Evolutionary conservation across 164 flowering plant species (phyloP), one percentile per base, ranked within the genome.

Genomic region (Stephania cephalantha): DNA sequence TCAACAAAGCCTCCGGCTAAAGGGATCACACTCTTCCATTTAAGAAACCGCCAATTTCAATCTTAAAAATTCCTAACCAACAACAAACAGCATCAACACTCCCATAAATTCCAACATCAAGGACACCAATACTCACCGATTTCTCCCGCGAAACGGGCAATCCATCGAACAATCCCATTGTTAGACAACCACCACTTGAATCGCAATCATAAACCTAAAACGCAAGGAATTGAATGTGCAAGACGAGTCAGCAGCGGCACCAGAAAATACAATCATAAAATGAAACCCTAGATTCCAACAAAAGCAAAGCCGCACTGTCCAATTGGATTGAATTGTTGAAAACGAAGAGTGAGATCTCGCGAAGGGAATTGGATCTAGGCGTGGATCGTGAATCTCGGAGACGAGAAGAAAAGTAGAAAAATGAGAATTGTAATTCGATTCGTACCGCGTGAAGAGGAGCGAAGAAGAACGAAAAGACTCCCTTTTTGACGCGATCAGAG

Each of bases 91-190:
- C 48, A 45, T 7, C 22, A n/a, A n/a, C n/a, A n/a, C n/a, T n/a
- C n/a, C n/a, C n/a, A n/a, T n/a, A n/a, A n/a, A n/a, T n/a, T n/a
- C n/a, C n/a, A n/a, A n/a, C n/a, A 45, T 25, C 13, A 69, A 12
- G n/a, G 9, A n/a, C 1, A 35, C n/a, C n/a, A n/a, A 69, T 67
- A 80, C 89, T 86, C 70, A 89, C 92, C 6, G 79, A 71, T 87
- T 89, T 89, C 10, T 89, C 88, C 0, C 80, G 69, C 65, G 89
- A 79, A 48, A 89, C 76, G 7, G 92, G 92, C 82, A 89, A 74
- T 10, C 90, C 92, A 73, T 89, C 90, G 67, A 89, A 87, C 69
- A 82, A 46, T 18, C 86, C 92, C 92, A 89, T 89, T n/a, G 74
- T 69, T 22, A 78, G 72, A 53, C 11, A 42, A 71, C 68, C 70